Evolutionary conservation across 2,329 filamentous ascomycete genomes (phyloP).

Genomic region (Graphilbum fragrans): DNA sequence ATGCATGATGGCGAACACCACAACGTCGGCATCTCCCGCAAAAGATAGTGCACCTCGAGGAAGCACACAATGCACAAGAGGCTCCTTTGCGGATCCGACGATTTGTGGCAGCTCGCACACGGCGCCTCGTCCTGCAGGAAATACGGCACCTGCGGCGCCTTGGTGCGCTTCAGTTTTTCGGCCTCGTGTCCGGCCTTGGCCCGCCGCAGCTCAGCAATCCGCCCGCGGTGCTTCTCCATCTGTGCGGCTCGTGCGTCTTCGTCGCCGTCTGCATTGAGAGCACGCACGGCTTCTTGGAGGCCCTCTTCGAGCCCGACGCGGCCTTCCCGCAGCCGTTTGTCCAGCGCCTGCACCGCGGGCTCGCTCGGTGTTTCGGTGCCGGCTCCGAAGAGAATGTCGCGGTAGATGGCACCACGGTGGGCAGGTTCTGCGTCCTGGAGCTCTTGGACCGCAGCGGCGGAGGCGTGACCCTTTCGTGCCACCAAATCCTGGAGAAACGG

Average conservation of each 20-base stretch:
- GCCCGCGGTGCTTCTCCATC: conserved; percentile 15
- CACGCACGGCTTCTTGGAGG: conserved; percentile 6
- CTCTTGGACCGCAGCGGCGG: neutral
- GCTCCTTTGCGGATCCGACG: conserved; percentile 6
- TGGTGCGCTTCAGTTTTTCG: conserved; percentile 27
- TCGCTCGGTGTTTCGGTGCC: no score
- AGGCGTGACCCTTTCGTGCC: neutral
- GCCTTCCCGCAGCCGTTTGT: conserved; percentile 3
- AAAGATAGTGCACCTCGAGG: conserved; percentile 10
- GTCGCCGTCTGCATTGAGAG: neutral
- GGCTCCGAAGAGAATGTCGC: neutral
- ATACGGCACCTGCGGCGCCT: conserved; percentile 8
- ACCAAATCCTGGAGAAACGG: neutral
- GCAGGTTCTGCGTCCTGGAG: neutral
- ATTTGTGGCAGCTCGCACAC: conserved; percentile 6
- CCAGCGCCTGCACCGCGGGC: conserved; percentile 4
- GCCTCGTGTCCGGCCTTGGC: conserved; percentile 36
- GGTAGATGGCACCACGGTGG: neutral
- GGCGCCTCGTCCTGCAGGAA: conserved; percentile 8
- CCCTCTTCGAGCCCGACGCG: conserved; percentile 7
- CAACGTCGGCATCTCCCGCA: conserved; percentile 9
- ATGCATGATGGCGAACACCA: conserved; percentile 11
- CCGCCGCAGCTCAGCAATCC: conserved; percentile 47
- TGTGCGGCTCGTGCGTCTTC: conserved; percentile 12
- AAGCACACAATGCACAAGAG: conserved; percentile 11